Conservation (phyloP, 176 grass and related monocot species). For the Oryza coarctata region DNA sequence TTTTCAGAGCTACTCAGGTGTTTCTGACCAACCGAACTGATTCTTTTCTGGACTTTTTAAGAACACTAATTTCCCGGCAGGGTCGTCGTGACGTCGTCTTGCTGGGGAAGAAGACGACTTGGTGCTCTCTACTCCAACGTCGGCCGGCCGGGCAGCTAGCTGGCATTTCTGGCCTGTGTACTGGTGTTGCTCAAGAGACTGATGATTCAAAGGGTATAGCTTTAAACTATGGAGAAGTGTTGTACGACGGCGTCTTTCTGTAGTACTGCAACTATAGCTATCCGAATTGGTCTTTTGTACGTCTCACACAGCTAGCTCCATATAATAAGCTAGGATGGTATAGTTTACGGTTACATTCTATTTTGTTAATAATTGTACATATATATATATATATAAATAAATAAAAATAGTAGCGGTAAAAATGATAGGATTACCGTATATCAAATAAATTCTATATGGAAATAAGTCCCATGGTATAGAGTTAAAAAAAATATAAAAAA, state of each 20-base stretch:
- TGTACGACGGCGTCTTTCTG: not conserved
- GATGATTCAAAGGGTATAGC: not conserved
- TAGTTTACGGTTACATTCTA: too few species aligned
- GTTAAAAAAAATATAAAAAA: too few species aligned
- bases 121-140: too few species aligned
- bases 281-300: not conserved
- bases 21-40: not conserved
- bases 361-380: too few species aligned
- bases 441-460: too few species aligned
- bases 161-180: not conserved
- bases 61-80: not conserved
- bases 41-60: too few species aligned
- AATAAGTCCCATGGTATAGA: too few species aligned
- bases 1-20: not conserved
- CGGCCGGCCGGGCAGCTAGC: too few species aligned
- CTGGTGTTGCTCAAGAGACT: not conserved
- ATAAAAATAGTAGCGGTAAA: too few species aligned
- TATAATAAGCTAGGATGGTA: too few species aligned
- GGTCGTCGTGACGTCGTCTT: not conserved
- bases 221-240: not conserved
- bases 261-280: not conserved
- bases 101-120: not conserved
- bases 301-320: not conserved
- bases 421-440: too few species aligned
- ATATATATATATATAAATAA: too few species aligned